phyloP scores from a whole-genome alignment of 768 basidiomycete species.

The Pisolithus microcarpus region DNA sequence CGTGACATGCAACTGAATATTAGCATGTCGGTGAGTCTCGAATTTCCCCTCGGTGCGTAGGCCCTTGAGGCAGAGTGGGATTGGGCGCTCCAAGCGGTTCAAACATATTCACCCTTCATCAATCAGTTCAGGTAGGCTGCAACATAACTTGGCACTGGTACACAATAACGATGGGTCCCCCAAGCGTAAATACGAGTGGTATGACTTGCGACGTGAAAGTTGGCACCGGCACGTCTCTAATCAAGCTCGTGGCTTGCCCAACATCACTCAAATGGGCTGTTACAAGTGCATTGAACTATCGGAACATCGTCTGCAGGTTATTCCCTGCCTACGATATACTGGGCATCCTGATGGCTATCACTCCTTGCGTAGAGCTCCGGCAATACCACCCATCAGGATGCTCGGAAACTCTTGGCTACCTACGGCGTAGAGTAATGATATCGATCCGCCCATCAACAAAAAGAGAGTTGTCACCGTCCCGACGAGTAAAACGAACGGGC shows the following conservation, averaged over 20 bases:
- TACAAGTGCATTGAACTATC: neutral
- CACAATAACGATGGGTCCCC: too few relatives aligned
- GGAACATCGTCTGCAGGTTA: too few relatives aligned
- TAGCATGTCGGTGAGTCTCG: neutral
- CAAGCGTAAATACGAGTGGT: too few relatives aligned
- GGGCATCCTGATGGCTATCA: constrained; percentile 16
- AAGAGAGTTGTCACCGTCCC: constrained; percentile 63
- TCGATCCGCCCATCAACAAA: constrained; percentile 58
- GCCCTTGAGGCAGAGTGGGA: too few relatives aligned
- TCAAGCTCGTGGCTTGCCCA: too few relatives aligned
- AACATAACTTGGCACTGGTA: too few relatives aligned
- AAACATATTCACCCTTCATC: too few relatives aligned
- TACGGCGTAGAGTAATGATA: constrained; percentile 57
- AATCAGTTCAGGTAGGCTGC: too few relatives aligned
- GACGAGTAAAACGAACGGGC: constrained; percentile 66
- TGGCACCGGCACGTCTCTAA: too few relatives aligned
- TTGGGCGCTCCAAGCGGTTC: too few relatives aligned
- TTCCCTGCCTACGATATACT: too few relatives aligned
- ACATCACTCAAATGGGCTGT: neutral
- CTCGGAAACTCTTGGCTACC: constrained; percentile 65
- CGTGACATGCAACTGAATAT: neutral
- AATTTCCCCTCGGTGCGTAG: neutral
- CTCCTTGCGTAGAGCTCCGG: constrained; percentile 45
- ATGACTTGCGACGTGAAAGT: too few relatives aligned
- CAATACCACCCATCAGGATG: constrained; percentile 57